Evolutionary conservation across 2,329 filamentous ascomycete species (phyloP).

Genomic region (Leptodontidium sp.): DNA sequence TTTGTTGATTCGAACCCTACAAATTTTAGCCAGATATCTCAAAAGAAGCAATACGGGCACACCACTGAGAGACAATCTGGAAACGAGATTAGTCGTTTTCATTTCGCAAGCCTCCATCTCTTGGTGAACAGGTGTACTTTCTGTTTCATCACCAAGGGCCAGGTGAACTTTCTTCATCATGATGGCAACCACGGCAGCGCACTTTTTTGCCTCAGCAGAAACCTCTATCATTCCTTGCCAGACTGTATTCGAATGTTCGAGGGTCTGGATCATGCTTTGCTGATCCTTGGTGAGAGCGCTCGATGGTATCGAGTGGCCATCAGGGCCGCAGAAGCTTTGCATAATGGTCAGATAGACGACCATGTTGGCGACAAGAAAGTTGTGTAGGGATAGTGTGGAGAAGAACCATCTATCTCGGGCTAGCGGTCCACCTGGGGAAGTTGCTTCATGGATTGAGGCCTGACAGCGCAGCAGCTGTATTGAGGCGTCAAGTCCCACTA

Average conservation of each 20-base stretch:
- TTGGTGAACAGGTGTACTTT: neutral
- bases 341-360: slow-evolving; percentile 59
- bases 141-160: neutral
- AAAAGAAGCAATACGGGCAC: neutral
- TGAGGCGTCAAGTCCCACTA: slow-evolving; percentile 59
- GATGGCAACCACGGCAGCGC: slow-evolving; percentile 5
- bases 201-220: slow-evolving; percentile 16
- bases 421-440: slow-evolving; percentile 62
- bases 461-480: slow-evolving; percentile 58
- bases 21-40: neutral
- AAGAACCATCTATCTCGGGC: slow-evolving; percentile 63
- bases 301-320: neutral
- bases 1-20: neutral
- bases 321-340: slow-evolving; percentile 2
- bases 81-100: neutral
- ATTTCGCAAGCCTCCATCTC: neutral
- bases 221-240: slow-evolving; percentile 5
- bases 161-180: slow-evolving; percentile 20
- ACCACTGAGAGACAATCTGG: slow-evolving; percentile 1
- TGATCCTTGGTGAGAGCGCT: neutral
- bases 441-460: slow-evolving; percentile 55
- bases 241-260: slow-evolving; percentile 9
- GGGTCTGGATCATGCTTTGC: neutral
- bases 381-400: slow-evolving; percentile 64
- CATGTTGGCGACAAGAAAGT: slow-evolving; percentile 69